Evolutionary conservation across 306 rosid species (phyloP).

Genomic region (Pyrus bretschneideri): DNA sequence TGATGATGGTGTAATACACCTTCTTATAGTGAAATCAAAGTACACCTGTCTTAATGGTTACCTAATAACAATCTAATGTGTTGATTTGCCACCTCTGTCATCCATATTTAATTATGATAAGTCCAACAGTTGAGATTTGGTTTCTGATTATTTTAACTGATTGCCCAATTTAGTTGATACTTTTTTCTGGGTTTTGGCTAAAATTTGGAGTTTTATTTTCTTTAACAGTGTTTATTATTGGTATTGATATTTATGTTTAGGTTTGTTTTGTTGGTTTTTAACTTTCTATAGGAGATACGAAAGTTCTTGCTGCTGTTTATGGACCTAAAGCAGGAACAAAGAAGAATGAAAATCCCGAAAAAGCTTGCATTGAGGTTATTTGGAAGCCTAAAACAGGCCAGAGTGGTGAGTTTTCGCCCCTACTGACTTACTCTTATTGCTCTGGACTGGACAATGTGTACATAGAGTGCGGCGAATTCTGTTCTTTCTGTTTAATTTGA

Average conservation of each 20-base stretch:
- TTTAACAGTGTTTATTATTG: neutral
- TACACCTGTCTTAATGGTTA: too few relatives aligned
- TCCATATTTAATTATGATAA: too few relatives aligned
- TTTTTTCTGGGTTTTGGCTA: neutral
- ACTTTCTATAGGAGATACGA: slow-evolving; percentile 55
- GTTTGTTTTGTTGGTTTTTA: neutral
- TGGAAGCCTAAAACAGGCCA: slow-evolving; percentile 98
- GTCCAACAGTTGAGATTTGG: too few relatives aligned
- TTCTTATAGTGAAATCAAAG: too few relatives aligned
- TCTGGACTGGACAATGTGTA: neutral
- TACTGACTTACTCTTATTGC: neutral
- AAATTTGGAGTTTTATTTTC: too few relatives aligned
- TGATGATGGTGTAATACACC: too few relatives aligned
- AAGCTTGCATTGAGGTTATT: slow-evolving; percentile 84
- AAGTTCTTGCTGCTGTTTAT: slow-evolving; percentile 81
- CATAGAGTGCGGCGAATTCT: neutral
- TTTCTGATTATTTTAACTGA: neutral
- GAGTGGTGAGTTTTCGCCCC: slow-evolving; percentile 32
- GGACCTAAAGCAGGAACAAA: slow-evolving; percentile 85
- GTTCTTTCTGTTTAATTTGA: neutral
- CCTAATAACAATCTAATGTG: too few relatives aligned
- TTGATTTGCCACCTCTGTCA: neutral
- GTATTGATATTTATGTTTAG: neutral
- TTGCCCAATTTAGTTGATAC: too few relatives aligned
- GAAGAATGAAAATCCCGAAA: slow-evolving; percentile 90